phyloP scores from a whole-genome alignment of 768 basidiomycete species.

The Pleurotus eryngii region DNA sequence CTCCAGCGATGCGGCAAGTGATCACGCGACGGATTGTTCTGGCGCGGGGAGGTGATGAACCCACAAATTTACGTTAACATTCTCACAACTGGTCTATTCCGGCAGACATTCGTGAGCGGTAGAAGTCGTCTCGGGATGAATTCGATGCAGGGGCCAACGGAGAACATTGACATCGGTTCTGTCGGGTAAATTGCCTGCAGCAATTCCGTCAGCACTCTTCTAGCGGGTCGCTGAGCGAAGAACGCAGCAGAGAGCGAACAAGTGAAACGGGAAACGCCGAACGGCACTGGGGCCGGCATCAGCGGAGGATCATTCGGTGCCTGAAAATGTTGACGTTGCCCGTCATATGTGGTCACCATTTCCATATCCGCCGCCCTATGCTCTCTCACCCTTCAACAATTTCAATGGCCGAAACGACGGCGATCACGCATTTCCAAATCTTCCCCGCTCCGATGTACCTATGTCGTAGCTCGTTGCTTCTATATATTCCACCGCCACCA shows the following conservation, averaged over 20 bases:
- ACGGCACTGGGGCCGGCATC: not conserved
- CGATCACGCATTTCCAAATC: conserved; percentile 1
- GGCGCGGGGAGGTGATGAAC: not conserved
- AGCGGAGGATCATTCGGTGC: conserved; percentile 1
- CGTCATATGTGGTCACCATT: not conserved
- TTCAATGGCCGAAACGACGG: not conserved
- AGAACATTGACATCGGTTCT: not conserved
- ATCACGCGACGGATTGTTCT: too few species aligned
- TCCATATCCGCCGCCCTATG: conserved; percentile 1
- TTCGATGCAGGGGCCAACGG: not conserved
- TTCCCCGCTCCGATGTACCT: conserved; percentile 7
- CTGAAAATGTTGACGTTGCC: not conserved
- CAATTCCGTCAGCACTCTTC: conserved; percentile 1
- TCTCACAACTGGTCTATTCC: too few species aligned
- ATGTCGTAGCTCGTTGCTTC: conserved; percentile 12
- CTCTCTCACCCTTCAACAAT: conserved; percentile 2
- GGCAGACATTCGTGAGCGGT: too few species aligned
- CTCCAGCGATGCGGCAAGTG: too few species aligned
- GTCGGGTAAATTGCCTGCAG: not conserved
- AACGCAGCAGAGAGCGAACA: not conserved
- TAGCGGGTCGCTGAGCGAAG: not conserved
- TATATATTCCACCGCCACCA: conserved; percentile 12
- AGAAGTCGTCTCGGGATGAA: too few species aligned
- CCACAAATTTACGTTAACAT: not conserved
- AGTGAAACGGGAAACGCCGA: not conserved